Percentiles rank a stretch among this genome's conserved stretches.
Evolutionary conservation across 2,329 filamentous ascomycete species (phyloP).

Genomic region (Didymellaceae sp.): DNA sequence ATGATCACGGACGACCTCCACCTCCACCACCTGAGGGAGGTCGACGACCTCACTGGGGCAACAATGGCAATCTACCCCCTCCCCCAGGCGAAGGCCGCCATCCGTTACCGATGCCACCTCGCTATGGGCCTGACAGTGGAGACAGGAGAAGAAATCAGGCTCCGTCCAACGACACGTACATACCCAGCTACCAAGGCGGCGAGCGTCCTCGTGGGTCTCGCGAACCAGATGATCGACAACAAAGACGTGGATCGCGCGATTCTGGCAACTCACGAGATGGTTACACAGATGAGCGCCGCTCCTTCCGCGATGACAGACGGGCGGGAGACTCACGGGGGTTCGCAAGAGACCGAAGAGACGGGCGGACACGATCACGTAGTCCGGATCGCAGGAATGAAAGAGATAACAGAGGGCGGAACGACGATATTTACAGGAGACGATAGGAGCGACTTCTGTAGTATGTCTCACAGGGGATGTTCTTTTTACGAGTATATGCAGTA

Average conservation of each 20-base stretch:
- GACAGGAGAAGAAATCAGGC: slow-evolving; percentile 32
- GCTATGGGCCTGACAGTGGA: slow-evolving; percentile 36
- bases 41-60: slow-evolving; percentile 43
- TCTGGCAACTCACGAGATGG: slow-evolving; percentile 47
- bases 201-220: slow-evolving; percentile 38
- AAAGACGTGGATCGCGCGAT: slow-evolving; percentile 41
- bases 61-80: slow-evolving; percentile 40
- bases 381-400: slow-evolving; percentile 41
- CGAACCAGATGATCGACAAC: slow-evolving; percentile 44
- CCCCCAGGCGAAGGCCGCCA: slow-evolving; percentile 47
- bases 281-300: slow-evolving; percentile 35
- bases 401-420: slow-evolving; percentile 23
- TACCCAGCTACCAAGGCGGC: slow-evolving; percentile 51
- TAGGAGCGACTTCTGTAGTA: no score
- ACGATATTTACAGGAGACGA: slow-evolving; percentile 39
- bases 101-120: slow-evolving; percentile 43
- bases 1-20: slow-evolving; percentile 38
- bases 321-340: slow-evolving; percentile 3
- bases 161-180: slow-evolving; percentile 52
- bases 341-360: slow-evolving; percentile 36
- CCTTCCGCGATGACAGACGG: slow-evolving; percentile 28
- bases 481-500: slow-evolving; percentile 8
- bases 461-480: neutral
- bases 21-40: slow-evolving; percentile 46
- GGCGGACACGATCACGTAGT: slow-evolving; percentile 44